These are phyloP conservation scores for Monosporascus sp. DNA, from an alignment of 2,329 filamentous ascomycete species.

Conservation along the genomic window DNA sequence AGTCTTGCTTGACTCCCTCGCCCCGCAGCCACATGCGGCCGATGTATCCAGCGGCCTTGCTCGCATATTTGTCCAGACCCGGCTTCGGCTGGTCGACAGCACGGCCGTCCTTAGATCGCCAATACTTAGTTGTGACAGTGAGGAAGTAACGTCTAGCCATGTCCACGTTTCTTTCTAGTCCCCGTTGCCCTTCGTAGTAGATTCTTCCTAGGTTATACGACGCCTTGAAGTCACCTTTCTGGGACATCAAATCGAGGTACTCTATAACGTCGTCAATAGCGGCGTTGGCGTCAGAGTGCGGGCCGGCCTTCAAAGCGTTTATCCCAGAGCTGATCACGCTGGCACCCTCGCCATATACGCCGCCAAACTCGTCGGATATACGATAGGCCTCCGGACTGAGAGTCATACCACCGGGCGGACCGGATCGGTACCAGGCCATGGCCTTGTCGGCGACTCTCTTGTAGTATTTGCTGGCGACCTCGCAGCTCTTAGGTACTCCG, in stretches of 20 bases:
- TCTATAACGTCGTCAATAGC: slow-evolving; percentile 91
- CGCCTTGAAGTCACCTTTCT: slow-evolving; percentile 83
- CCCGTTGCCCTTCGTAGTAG: slow-evolving; percentile 81
- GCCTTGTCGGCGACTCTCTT: slow-evolving; percentile 91
- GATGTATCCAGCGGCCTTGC: slow-evolving; percentile 80
- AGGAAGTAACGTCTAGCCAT: slow-evolving; percentile 77
- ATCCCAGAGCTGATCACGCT: slow-evolving; percentile 82
- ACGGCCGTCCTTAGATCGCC: slow-evolving; percentile 69
- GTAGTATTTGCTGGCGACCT: slow-evolving; percentile 81
- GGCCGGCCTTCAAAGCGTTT: slow-evolving; percentile 69
- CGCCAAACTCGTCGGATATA: slow-evolving; percentile 84
- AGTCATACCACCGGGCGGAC: slow-evolving; percentile 79
- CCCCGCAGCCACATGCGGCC: slow-evolving; percentile 87
- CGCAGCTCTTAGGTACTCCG: slow-evolving; percentile 78
- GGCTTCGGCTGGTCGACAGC: slow-evolving; percentile 63
- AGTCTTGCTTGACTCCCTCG: slow-evolving; percentile 77
- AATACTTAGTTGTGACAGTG: slow-evolving; percentile 73
- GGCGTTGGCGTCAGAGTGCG: slow-evolving; percentile 75
- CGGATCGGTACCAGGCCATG: slow-evolving; percentile 79
- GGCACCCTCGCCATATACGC: slow-evolving; percentile 91
- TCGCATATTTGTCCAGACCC: slow-evolving; percentile 70
- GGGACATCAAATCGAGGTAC: slow-evolving; percentile 83
- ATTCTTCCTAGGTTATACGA: slow-evolving; percentile 81
- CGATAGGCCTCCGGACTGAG: slow-evolving; percentile 75
- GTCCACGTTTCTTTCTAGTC: slow-evolving; percentile 66